These are phyloP conservation scores for Pseudocercospora pini-densiflorae DNA, from an alignment of 2,329 filamentous ascomycete genomes.

Conservation along the genomic window DNA sequence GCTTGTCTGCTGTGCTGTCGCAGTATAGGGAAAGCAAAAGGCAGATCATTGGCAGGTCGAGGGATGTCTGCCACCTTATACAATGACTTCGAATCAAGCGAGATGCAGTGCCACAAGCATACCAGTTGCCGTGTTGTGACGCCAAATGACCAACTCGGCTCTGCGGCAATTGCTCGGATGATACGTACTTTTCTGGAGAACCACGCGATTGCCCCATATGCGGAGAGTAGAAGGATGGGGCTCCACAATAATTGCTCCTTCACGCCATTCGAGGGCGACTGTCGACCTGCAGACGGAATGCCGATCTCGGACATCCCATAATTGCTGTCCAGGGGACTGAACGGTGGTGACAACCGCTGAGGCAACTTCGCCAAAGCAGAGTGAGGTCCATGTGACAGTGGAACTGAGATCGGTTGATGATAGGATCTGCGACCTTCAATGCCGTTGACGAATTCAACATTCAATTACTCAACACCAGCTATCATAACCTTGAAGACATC, in stretches of 20 bases:
- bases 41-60: neutral
- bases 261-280: constrained; percentile 15
- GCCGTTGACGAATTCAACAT: neutral
- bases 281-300: constrained; percentile 38
- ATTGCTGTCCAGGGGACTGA: neutral
- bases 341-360: neutral
- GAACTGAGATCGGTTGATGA: no score
- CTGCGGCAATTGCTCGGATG: constrained; percentile 10
- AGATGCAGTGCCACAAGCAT: neutral
- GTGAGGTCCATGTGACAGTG: neutral
- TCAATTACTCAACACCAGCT: constrained; percentile 41
- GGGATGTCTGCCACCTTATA: neutral
- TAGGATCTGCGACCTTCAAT: no score
- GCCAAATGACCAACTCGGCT: constrained; percentile 7
- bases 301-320: neutral
- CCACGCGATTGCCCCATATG: constrained; percentile 10
- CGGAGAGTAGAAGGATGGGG: constrained; percentile 8
- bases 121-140: constrained; percentile 1
- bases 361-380: neutral
- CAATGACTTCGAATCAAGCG: neutral
- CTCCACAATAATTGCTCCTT: constrained; percentile 8
- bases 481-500: constrained; percentile 53
- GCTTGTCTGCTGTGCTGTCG: neutral
- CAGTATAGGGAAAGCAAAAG: neutral
- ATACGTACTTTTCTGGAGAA: neutral